Base-by-base conservation (phyloP, 805 yeast genomes). In the Suhomyces tanzawaensis region DNA sequence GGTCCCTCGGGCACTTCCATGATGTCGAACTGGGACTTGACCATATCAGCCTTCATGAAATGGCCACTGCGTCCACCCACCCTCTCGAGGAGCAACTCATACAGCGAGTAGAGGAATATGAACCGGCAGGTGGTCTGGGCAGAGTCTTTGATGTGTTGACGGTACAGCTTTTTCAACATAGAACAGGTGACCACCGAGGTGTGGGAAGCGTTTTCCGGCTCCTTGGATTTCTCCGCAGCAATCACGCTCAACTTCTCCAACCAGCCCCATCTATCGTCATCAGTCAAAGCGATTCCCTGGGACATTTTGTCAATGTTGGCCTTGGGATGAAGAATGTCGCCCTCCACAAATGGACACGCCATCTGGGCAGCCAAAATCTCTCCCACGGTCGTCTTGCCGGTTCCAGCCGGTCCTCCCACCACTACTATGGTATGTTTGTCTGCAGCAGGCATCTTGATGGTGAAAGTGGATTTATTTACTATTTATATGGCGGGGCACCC, bases 201-300 rank as follows among this genome's bases (percentile, higher is more conserved):
- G 3, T 54, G 40, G 12, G 57, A 40, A 26, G 50, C 26, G 42
- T 53, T 48, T 4, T 32, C 29, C 4, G 51, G 32, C 2, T 55
- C 55, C 7, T 26, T 15, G 3, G 81, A 71, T n/a, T 58, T 51
- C 0, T 48, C 45, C 2, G 76, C 62, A 1, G 81, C 63, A 4
- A 47, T 45, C 4, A 49, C 44, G 3, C 81, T 64, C 9, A 93
- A 61, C 26, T 58, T 56, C 26, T 67, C 60, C 14, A 93, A 71
- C 99, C 99, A 93, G 1, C 76, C 90, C 90, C 91, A 85, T 42
- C 99, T 67, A 60, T 93, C 99, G 2, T 81, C 93, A 55, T 93
- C 99, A 0, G 81, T 77, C 41, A 93, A 67, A 1, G 98, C 95
- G 15, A 76, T 71, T 0, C 95, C 95, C 15, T 67, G 52, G 2